A percentile compares a stretch with the other conserved stretches of the same genome.
These are phyloP conservation scores for Phytophthora meadii DNA, from an alignment of 352 stramenopile genomes.

Conservation along the genomic window DNA sequence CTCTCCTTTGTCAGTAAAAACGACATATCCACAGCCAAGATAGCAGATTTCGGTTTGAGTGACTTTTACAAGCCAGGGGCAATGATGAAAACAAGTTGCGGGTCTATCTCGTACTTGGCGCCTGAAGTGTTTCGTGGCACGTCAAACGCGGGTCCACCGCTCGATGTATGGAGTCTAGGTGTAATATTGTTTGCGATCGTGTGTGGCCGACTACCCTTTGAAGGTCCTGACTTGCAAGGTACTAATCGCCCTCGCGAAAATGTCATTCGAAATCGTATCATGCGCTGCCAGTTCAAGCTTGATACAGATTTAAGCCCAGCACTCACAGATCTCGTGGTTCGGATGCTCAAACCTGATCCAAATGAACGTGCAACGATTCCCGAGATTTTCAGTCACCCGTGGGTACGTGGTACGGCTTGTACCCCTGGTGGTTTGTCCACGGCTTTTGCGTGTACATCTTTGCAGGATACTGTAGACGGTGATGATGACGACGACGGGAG, in stretches of 20 bases:
- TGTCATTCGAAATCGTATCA: conserved; percentile 87
- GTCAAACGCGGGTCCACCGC: conserved; percentile 81
- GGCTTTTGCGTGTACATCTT: conserved; percentile 26
- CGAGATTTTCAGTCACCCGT: conserved; percentile 87
- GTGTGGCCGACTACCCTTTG: conserved; percentile 84
- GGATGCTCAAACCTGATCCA: conserved; percentile 85
- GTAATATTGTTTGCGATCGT: conserved; percentile 90
- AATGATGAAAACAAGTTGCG: conserved; percentile 90
- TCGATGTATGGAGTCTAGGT: conserved; percentile 92
- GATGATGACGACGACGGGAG: conserved; percentile 56
- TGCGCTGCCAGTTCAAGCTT: conserved; percentile 87
- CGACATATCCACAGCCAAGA: conserved; percentile 84
- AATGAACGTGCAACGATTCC: conserved; percentile 83
- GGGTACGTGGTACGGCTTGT: conserved; percentile 61
- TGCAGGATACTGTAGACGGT: conserved; percentile 35
- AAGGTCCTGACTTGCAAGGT: conserved; percentile 78
- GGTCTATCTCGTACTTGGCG: conserved; percentile 87
- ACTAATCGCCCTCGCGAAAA: conserved; percentile 81
- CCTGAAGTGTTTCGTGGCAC: conserved; percentile 89
- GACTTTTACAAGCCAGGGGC: conserved; percentile 90
- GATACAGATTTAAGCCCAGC: conserved; percentile 76
- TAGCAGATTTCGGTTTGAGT: conserved; percentile 89
- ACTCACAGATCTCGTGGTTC: conserved; percentile 72
- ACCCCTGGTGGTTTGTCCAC: conserved; percentile 40
- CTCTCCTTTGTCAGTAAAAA: conserved; percentile 56